Evolutionary conservation across 2,329 filamentous ascomycete genomes (phyloP), one percentile per base, ranked within the genome.

Genomic region (Clarireedia hainanense): DNA sequence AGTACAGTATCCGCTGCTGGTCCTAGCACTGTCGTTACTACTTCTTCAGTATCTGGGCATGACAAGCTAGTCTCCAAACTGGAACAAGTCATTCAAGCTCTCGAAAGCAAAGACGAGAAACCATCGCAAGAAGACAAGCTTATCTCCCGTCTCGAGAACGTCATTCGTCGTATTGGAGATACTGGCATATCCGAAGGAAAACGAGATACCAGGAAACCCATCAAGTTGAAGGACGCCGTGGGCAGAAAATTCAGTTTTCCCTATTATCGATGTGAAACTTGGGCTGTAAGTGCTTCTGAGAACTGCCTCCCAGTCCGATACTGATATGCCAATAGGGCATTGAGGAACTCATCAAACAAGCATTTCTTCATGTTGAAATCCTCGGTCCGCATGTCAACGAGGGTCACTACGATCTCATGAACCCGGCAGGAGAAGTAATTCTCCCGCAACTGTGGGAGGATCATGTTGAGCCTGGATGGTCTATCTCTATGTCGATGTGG

Each of bases 211-310:
- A 49, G 43, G 9, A 40, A 49, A 17, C 43, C 51, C 12, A 89
- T 96, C 70, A 86, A 85, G 63, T 95, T 95, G 74, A 95, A 95
- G 72, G 91, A 96, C 68, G 91, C 91, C 1, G 84, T 96, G 15
- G 89, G 89, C 27, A 81, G 91, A 62, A 95, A 95, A 71, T 96
- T 95, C 70, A 94, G 84, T 72, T 96, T 96, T 67, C 91, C 91
- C 1, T 96, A 86, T 73, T 83, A 91, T 61, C 71, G 95, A 34
- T 96, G 91, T 71, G 83, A 84, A 66, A 94, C 85, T 3, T 95
- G 90, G 90, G 75, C 77, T 75, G 88, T 91, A 81, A 69, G 82
- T 79, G 24, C 10, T 15, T 47, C 12, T 37, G 26, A 30, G 5
- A 5, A 15, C 9, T 4, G 2, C n/a, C 9, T 30, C 9, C 23